These are phyloP conservation scores for Leptographium radiaticola DNA, from an alignment of 2,329 filamentous ascomycete species.

Conservation along the genomic window DNA sequence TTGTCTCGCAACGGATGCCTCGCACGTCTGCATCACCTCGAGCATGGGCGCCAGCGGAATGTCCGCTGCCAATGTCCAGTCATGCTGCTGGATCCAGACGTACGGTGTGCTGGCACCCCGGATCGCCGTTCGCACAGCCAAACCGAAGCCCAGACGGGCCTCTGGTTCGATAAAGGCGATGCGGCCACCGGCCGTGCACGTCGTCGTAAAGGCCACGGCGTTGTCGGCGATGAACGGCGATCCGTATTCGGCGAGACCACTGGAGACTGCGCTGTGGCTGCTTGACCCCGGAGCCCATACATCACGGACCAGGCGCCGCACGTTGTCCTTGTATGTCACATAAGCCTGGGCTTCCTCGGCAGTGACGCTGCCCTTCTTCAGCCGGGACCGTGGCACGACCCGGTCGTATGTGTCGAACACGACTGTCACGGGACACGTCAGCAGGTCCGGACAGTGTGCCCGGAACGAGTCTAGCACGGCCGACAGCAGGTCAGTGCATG, in stretches of 20 bases:
- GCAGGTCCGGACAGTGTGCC: slow-evolving; percentile 25
- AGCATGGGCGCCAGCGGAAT: slow-evolving; percentile 32
- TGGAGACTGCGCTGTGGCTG: background rate
- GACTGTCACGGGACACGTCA: slow-evolving; percentile 31
- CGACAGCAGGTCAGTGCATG: slow-evolving; percentile 36
- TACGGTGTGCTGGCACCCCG: slow-evolving; percentile 33
- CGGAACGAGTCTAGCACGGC: slow-evolving; percentile 32
- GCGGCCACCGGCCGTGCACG: slow-evolving; percentile 20
- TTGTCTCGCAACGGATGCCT: background rate
- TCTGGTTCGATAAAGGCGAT: slow-evolving; percentile 36
- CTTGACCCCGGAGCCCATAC: background rate
- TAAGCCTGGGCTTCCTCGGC: slow-evolving; percentile 28
- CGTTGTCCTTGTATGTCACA: slow-evolving; percentile 31
- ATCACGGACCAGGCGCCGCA: slow-evolving; percentile 25
- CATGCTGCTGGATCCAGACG: slow-evolving; percentile 45
- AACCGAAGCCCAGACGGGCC: slow-evolving; percentile 35
- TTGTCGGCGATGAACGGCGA: slow-evolving; percentile 19
- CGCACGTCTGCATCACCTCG: slow-evolving; percentile 28
- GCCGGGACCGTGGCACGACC: slow-evolving; percentile 26
- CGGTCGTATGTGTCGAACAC: slow-evolving; percentile 40
- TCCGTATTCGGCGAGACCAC: slow-evolving; percentile 34
- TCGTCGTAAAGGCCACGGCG: slow-evolving; percentile 22
- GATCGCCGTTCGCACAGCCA: slow-evolving; percentile 39
- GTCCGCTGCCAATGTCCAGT: slow-evolving; percentile 34
- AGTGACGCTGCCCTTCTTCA: slow-evolving; percentile 42